These are phyloP conservation scores for Apophysomyces elegans DNA, from an alignment of 371 early-diverging fungal species.

Conservation along the genomic window DNA sequence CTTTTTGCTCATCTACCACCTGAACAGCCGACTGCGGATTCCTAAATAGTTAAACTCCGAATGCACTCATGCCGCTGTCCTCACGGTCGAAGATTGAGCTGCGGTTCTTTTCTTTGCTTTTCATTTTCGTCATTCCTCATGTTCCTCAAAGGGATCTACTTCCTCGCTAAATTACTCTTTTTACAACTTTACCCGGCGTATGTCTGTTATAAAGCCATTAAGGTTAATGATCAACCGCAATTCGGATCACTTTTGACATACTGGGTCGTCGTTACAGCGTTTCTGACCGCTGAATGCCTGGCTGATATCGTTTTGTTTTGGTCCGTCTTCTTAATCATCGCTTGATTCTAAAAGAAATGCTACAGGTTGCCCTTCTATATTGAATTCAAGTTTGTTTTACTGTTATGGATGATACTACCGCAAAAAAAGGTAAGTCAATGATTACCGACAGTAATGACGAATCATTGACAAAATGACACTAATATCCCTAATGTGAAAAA, in stretches of 20 bases:
- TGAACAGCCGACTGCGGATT: background rate
- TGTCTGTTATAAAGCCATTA: conserved; percentile 46
- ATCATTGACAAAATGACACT: background rate
- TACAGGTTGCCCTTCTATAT: conserved; percentile 51
- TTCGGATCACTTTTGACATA: conserved; percentile 47
- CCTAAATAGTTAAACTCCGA: background rate
- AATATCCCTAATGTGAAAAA: background rate
- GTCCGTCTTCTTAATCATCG: conserved; percentile 20
- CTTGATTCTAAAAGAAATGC: background rate
- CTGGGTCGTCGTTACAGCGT: conserved; percentile 46
- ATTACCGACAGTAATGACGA: background rate
- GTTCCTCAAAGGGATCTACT: conserved; percentile 37
- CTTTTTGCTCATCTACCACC: background rate
- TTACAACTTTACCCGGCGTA: conserved; percentile 52
- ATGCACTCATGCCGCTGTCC: background rate
- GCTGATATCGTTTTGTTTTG: conserved; percentile 50
- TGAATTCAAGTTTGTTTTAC: conserved; percentile 38
- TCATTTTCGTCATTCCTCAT: conserved; percentile 15
- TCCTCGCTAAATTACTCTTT: conserved; percentile 36
- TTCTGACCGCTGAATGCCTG: conserved; percentile 42
- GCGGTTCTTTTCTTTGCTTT: conserved; percentile 10
- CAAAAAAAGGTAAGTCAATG: conserved; percentile 44
- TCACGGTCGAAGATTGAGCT: background rate
- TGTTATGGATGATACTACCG: conserved; percentile 51
- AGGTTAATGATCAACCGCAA: conserved; percentile 33